Conservation (phyloP, 805 yeast genomes). For the Starmerella geochares region DNA sequence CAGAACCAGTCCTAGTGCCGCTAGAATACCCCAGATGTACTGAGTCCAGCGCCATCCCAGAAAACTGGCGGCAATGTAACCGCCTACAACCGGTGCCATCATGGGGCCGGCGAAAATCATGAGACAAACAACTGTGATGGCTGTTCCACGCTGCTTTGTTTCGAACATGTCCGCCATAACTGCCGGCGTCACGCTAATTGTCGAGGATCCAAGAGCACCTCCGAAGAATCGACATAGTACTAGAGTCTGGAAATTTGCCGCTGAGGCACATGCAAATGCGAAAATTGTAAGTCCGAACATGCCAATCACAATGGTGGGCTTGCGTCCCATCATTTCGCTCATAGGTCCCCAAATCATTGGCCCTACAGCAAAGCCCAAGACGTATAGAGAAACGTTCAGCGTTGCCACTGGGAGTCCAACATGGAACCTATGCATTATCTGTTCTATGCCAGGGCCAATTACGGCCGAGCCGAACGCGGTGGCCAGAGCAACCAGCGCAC, state of each 20-base stretch:
- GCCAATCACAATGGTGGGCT: constrained; percentile 43
- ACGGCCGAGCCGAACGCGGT: constrained; percentile 52
- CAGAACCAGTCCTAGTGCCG: constrained; percentile 29
- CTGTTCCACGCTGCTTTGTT: constrained; percentile 18
- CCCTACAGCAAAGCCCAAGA: constrained; percentile 83
- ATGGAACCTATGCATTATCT: constrained; percentile 41
- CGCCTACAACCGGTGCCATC: constrained; percentile 29
- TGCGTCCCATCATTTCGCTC: constrained; percentile 65
- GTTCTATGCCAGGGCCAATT: constrained; percentile 43
- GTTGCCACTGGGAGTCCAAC: constrained; percentile 59
- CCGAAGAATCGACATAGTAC: constrained; percentile 68
- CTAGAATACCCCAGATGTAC: constrained; percentile 40
- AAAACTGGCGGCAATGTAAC: constrained; percentile 67
- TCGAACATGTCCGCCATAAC: constrained; percentile 19
- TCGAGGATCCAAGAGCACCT: constrained; percentile 74
- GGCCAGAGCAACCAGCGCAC: constrained; percentile 51
- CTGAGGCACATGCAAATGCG: constrained; percentile 21
- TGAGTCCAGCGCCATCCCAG: constrained; percentile 51
- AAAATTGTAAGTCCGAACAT: constrained; percentile 32
- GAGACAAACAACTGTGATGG: constrained; percentile 13
- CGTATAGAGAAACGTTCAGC: constrained; percentile 67
- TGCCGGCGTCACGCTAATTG: constrained; percentile 18
- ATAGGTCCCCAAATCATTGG: constrained; percentile 85
- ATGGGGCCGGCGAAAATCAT: constrained; percentile 23
- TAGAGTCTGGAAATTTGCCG: constrained; percentile 20